Percentiles rank a stretch among this genome's conserved stretches.
phyloP scores from a whole-genome alignment of 2,329 filamentous ascomycete genomes.

The Sclerotinia trifoliorum region DNA sequence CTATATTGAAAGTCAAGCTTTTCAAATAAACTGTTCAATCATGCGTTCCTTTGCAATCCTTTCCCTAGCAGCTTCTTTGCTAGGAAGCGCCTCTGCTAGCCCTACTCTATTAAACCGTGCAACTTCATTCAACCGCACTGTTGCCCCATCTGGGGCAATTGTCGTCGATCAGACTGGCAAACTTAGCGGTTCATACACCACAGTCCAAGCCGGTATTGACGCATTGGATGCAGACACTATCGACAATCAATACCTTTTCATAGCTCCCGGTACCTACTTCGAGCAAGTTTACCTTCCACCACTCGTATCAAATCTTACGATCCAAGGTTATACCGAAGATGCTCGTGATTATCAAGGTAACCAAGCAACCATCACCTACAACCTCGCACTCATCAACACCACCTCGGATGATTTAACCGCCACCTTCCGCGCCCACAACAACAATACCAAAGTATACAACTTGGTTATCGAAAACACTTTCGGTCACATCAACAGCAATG shows the following conservation, averaged over 20 bases:
- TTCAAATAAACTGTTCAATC: neutral
- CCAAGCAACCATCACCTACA: constrained; percentile 47
- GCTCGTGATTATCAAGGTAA: constrained; percentile 49
- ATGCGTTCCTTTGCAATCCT: constrained; percentile 20
- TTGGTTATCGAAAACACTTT: constrained; percentile 48
- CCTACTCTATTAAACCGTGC: neutral
- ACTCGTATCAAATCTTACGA: constrained; percentile 49
- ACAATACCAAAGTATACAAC: constrained; percentile 57
- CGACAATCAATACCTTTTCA: constrained; percentile 52
- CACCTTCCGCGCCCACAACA: constrained; percentile 39
- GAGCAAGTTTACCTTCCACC: constrained; percentile 55
- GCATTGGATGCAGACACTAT: constrained; percentile 47
- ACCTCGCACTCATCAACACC: constrained; percentile 43
- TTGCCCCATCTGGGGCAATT: constrained; percentile 47
- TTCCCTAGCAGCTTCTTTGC: constrained; percentile 8
- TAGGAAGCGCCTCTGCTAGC: constrained; percentile 9
- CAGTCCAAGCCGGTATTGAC: constrained; percentile 29
- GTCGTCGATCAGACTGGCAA: constrained; percentile 46
- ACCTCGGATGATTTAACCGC: constrained; percentile 45
- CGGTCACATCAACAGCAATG: constrained; percentile 39
- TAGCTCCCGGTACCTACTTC: constrained; percentile 54
- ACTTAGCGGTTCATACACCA: constrained; percentile 27
- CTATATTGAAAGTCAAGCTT: neutral
- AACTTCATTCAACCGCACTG: constrained; percentile 37
- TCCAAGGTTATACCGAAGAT: constrained; percentile 54